These are phyloP conservation scores for Prunus fruticosa DNA, from an alignment of 306 rosid genomes.

Conservation along the genomic window DNA sequence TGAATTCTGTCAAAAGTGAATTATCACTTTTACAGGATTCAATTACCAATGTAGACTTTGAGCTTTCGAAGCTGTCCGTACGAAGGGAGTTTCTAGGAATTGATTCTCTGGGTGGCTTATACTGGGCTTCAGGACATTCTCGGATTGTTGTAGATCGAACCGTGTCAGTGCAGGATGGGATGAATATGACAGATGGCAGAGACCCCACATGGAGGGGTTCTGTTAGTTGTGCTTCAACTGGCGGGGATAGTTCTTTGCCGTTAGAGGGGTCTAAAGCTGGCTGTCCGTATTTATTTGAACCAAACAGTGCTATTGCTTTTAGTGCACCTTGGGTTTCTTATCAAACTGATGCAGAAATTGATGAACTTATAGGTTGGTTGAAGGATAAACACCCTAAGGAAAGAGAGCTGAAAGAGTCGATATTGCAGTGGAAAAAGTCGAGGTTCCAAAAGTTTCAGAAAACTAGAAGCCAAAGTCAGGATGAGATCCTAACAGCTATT, in stretches of 20 bases:
- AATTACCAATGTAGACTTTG: conserved; percentile 49
- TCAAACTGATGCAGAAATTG: conserved; percentile 68
- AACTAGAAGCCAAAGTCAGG: conserved; percentile 37
- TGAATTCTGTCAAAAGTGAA: conserved; percentile 63
- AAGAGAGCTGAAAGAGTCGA: conserved; percentile 77
- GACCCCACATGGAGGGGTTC: conserved; percentile 34
- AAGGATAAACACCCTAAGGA: conserved; percentile 63
- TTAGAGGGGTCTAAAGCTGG: conserved; percentile 39
- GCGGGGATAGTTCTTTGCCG: conserved; percentile 21
- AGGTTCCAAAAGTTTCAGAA: conserved; percentile 47
- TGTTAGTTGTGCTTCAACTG: conserved; percentile 34
- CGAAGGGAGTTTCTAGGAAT: conserved; percentile 83
- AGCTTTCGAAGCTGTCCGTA: conserved; percentile 62
- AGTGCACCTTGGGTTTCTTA: conserved; percentile 66
- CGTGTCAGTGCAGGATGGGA: conserved; percentile 32
- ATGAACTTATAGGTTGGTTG: conserved; percentile 70
- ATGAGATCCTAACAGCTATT: conserved; percentile 35
- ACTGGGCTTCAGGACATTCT: conserved; percentile 74
- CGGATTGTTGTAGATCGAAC: conserved; percentile 67
- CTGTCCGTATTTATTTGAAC: conserved; percentile 36
- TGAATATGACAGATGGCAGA: conserved; percentile 25
- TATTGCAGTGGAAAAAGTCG: conserved; percentile 63
- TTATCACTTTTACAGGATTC: conserved; percentile 59
- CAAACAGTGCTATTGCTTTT: conserved; percentile 25
- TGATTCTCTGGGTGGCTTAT: conserved; percentile 72